Evolutionary conservation across 495 filamentous ascomycete genomes (phyloP), one percentile per base, ranked within the genome.

Genomic region (Penicillium chermesinum): DNA sequence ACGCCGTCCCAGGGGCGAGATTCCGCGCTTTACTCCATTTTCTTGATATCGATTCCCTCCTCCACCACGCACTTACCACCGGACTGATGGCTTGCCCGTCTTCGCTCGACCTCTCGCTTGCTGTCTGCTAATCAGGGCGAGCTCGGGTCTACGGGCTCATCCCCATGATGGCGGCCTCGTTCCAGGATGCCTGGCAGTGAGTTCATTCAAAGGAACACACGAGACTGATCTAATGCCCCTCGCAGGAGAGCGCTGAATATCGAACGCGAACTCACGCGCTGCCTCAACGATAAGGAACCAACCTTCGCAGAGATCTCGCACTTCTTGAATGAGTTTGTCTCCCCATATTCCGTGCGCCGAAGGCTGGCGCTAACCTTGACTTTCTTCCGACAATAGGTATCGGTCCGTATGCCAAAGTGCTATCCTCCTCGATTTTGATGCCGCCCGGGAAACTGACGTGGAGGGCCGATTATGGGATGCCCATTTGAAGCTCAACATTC

Each of bases 391-490:
- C 17, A 57, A 57, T 40, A 89, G 86, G 49, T 85, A 84, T 63
- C 86, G 88, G 49, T 62, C 76, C 20, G 72, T 74, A 47, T 91
- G 86, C 58, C 78, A 89, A 57, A 76, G 78, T 52, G 76, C 83
- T 22, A 81, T 95, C 41, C 83, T 90, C 56, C 59, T 74, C 58
- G 85, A 95, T 61, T 82, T 90, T 56, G 78, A 85, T 48, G 78
- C 80, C 64, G 85, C 88, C 15, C 70, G 74, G 36, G 64, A 72
- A 42, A 71, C 76, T 35, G 70, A 80, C 48, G 77, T 85, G 22
- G 90, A 95, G 64, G 58, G 66, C 33, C 73, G 71, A 42, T 77
- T 97, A 18, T 97, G 91, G 91, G 76, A 83, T 48, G 77, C 80
- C 18, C 91, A 96, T 62, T 72, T 76, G 52, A 78, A 80, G 49